These are phyloP conservation scores for Tylopilus subfusipes DNA, from an alignment of 768 basidiomycete genomes.

Conservation along the genomic window DNA sequence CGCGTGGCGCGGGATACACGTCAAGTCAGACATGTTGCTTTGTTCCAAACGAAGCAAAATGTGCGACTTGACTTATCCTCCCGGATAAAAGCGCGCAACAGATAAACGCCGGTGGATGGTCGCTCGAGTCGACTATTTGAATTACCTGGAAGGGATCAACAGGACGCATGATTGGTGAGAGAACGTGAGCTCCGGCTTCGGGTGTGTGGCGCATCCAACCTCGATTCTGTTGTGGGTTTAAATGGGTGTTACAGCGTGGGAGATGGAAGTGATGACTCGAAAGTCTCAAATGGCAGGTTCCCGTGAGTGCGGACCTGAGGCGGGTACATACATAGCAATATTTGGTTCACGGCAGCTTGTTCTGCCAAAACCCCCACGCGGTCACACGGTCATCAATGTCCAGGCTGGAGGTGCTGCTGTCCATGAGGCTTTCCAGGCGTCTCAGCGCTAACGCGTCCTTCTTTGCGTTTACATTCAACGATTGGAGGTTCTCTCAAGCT, in stretches of 20 bases:
- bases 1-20: conserved; percentile 75
- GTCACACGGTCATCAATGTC: conserved; percentile 46
- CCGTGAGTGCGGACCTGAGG: conserved; percentile 77
- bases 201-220: conserved; percentile 33
- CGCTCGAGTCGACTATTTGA: conserved; percentile 66
- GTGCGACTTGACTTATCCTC: no score
- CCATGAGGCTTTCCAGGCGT: no score
- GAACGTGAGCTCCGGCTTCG: conserved; percentile 59
- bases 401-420: no score
- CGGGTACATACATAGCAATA: conserved; percentile 72
- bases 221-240: background rate
- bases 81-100: conserved; percentile 61
- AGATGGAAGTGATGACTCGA: conserved; percentile 75
- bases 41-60: no score
- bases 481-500: no score
- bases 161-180: conserved; percentile 81
- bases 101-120: conserved; percentile 46
- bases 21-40: conserved; percentile 79
- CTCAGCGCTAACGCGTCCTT: no score
- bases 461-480: no score
- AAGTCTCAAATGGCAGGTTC: conserved; percentile 74
- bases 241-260: conserved; percentile 39
- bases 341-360: conserved; percentile 64
- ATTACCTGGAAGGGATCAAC: conserved; percentile 70
- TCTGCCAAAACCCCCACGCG: conserved; percentile 63